A percentile compares a stretch with the other conserved stretches of the same genome.
Conservation (phyloP, 441 rosid genomes). For the Cnidoscolus chayamansa region DNA sequence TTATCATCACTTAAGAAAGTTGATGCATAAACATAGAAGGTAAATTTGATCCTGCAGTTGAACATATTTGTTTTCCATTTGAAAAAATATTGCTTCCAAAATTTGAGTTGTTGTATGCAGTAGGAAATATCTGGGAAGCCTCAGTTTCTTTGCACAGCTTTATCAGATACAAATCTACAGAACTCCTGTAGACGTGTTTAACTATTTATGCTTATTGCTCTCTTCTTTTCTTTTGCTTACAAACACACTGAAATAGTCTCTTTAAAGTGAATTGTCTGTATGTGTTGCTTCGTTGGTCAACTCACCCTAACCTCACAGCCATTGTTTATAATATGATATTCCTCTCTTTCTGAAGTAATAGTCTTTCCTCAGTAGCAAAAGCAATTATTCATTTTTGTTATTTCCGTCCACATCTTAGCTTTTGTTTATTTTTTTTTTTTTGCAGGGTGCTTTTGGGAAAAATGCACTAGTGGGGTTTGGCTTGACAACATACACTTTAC, state of each 20-base stretch:
- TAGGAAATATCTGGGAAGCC: too few relatives aligned
- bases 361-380: not conserved
- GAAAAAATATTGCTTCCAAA: too few relatives aligned
- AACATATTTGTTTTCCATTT: too few relatives aligned
- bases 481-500: conserved; percentile 73
- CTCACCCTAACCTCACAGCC: not conserved
- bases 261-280: not conserved
- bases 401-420: not conserved
- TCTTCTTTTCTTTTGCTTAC: too few relatives aligned
- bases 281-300: not conserved
- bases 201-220: too few relatives aligned
- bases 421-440: not conserved
- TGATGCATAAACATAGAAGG: too few relatives aligned
- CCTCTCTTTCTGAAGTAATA: not conserved
- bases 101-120: too few relatives aligned
- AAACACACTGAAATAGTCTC: not conserved
- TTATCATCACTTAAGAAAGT: not conserved
- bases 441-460: conserved; percentile 91
- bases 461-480: conserved; percentile 65
- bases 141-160: too few relatives aligned
- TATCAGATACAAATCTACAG: too few relatives aligned
- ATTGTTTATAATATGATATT: not conserved
- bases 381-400: not conserved
- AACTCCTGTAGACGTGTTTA: too few relatives aligned
- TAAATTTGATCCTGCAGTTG: too few relatives aligned